Evolutionary conservation across 2,329 filamentous ascomycete species (phyloP), one percentile per base, ranked within the genome.

Genomic region (Fusarium sp.): DNA sequence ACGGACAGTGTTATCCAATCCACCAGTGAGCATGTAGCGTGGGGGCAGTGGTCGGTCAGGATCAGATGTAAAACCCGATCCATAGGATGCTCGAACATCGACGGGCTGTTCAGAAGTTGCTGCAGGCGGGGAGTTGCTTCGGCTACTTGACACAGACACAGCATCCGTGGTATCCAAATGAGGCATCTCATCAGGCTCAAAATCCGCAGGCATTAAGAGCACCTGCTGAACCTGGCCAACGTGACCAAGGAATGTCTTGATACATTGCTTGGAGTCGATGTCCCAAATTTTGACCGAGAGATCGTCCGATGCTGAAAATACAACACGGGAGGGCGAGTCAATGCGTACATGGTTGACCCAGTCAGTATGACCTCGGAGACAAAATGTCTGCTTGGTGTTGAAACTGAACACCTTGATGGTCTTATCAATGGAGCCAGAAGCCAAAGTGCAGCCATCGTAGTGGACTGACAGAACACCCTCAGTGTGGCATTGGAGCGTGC

Each of bases 301-400:
- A 77, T 99, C 96, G 76, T 99, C 96, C 1, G 94, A 97, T 2
- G 94, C 94, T 0, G 95, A 97, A 75, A 98, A 91, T 5, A 98
- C 85, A 1, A 94, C 97, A 15, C 93, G 90, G 11, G 93, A 96
- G 2, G 86, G 81, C 0, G 90, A 86, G 77, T 99, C 94, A 37
- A 99, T 88, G 70, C 91, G 91, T 32, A 98, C 95, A n/a, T 92
- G 90, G 79, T 99, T 99, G 73, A 99, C 94, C 92, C 95, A 98
- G 77, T 98, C 94, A 1, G 85, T 88, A 77, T 99, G 96, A 10
- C 94, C 95, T 23, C 90, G 89, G 14, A 99, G 84, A 51, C 88
- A 86, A 71, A 91, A 97, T 0, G 90, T 92, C 53, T 92, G 90
- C 76, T 93, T 93, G 60, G 92, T 92, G 73, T 92, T 87, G 74